Percentiles rank a stretch among this genome's conserved stretches.
Conservation (phyloP, 306 rosid species). For the Quercus ilex region DNA sequence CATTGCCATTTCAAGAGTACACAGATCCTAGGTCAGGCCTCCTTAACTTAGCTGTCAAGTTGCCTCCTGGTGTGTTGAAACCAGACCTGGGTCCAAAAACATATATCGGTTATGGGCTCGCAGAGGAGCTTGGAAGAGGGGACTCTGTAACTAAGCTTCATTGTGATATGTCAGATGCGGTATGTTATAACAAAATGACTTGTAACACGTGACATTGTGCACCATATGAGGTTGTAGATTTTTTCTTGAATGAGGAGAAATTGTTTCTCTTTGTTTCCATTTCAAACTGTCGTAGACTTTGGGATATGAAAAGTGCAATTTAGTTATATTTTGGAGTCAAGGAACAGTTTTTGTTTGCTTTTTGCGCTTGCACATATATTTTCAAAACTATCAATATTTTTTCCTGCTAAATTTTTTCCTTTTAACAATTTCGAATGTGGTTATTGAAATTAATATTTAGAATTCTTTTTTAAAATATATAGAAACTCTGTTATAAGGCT, state of each 20-base stretch:
- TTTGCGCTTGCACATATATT: not conserved
- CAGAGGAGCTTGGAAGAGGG: constrained; percentile 85
- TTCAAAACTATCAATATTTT: not conserved
- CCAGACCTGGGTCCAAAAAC: constrained; percentile 97
- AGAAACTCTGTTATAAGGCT: not conserved
- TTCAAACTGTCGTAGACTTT: not conserved
- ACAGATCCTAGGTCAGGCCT: constrained; percentile 74
- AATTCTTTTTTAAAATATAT: too few species aligned
- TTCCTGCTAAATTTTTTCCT: not conserved
- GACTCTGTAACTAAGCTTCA: constrained; percentile 93
- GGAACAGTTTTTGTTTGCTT: not conserved
- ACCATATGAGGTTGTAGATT: not conserved
- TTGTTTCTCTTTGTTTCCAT: too few species aligned
- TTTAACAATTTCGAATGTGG: not conserved
- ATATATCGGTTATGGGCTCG: constrained; percentile 73
- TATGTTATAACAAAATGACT: constrained; percentile 29
- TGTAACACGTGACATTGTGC: constrained; percentile 10
- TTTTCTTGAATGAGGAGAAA: too few species aligned
- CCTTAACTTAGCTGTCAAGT: constrained; percentile 80
- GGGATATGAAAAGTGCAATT: not conserved
- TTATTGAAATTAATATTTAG: too few species aligned
- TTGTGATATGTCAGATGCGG: constrained; percentile 93
- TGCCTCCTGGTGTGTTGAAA: constrained; percentile 65
- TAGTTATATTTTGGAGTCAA: not conserved
- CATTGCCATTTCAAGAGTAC: constrained; percentile 77